phyloP scores from a whole-genome alignment of 2,329 filamentous ascomycete genomes.

The Aureobasidium sp. region DNA sequence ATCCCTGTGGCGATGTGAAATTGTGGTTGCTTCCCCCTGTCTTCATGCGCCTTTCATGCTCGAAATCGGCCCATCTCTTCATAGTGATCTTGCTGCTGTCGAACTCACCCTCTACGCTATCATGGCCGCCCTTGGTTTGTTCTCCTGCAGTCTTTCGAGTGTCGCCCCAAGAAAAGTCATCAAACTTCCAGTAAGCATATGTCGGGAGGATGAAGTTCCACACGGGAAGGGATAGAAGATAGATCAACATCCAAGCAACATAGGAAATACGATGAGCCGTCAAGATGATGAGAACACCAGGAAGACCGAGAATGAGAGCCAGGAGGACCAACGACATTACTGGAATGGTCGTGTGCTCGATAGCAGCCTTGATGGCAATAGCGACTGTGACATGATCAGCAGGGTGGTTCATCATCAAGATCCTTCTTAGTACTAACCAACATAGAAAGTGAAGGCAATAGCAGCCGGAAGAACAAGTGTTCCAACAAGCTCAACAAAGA shows the following conservation, averaged over 20 bases:
- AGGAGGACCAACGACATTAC: constrained; percentile 87
- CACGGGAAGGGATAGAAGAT: constrained; percentile 82
- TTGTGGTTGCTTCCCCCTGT: not conserved
- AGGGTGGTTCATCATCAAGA: constrained; percentile 21
- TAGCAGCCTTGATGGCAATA: constrained; percentile 69
- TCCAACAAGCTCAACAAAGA: constrained; percentile 90
- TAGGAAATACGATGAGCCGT: constrained; percentile 92
- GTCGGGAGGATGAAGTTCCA: constrained; percentile 96
- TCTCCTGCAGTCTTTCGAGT: constrained; percentile 92
- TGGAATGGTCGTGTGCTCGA: constrained; percentile 53
- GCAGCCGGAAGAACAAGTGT: constrained; percentile 92
- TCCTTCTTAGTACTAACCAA: constrained; percentile 56
- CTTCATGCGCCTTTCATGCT: constrained; percentile 47
- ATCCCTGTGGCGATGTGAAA: constrained; percentile 4
- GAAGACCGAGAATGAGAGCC: constrained; percentile 85
- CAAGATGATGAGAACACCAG: constrained; percentile 81
- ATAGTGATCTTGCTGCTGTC: constrained; percentile 99
- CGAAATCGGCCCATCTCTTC: constrained; percentile 98
- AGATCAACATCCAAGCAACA: constrained; percentile 94
- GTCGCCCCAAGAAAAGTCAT: constrained; percentile 99
- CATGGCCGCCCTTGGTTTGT: constrained; percentile 64
- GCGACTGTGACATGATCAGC: constrained; percentile 52
- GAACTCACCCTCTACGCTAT: constrained; percentile 86
- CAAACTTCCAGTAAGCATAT: constrained; percentile 99
- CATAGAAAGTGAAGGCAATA: constrained; percentile 94